A percentile compares a stretch with the other conserved stretches of the same genome.
Conservation (phyloP, 2,329 filamentous ascomycete genomes). For the Diaporthe velutina region DNA sequence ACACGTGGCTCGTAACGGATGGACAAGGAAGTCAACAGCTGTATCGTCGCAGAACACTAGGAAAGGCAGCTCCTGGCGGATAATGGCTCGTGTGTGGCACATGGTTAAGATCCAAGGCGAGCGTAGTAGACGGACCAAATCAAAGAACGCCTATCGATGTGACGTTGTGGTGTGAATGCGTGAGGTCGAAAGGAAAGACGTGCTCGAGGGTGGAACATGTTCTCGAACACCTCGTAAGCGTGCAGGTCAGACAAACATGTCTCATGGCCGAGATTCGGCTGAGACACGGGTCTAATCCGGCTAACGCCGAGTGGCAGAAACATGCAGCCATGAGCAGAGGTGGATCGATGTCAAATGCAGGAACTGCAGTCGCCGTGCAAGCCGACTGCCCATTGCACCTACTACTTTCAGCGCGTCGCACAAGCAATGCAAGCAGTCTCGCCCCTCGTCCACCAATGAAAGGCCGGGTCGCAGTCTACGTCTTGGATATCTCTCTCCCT, state of each 20-base stretch:
- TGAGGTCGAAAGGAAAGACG: neutral
- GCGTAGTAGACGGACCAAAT: neutral
- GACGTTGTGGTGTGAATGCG: neutral
- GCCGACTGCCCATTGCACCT: neutral
- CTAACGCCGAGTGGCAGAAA: conserved; percentile 17
- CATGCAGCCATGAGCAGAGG: neutral
- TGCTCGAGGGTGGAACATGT: neutral
- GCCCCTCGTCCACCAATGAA: conserved; percentile 4
- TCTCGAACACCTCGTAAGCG: conserved; percentile 21
- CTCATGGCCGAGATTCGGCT: conserved; percentile 6
- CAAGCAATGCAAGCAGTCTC: conserved; percentile 12
- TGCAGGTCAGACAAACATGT: conserved; percentile 27
- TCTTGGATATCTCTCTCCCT: conserved; percentile 2
- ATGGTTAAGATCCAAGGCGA: neutral
- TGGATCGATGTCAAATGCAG: conserved; percentile 23
- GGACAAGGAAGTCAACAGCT: neutral
- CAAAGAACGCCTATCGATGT: too few species aligned
- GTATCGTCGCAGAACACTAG: neutral
- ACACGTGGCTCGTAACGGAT: neutral
- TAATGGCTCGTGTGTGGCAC: neutral
- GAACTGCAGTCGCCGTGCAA: neutral
- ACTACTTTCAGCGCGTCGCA: neutral
- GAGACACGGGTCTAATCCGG: conserved; percentile 11
- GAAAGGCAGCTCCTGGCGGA: too few species aligned
- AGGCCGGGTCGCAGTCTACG: neutral